A percentile compares a stretch with the other conserved stretches of the same genome.
Conservation (phyloP, 2,329 filamentous ascomycete species). For the Diaporthe ampelina region DNA sequence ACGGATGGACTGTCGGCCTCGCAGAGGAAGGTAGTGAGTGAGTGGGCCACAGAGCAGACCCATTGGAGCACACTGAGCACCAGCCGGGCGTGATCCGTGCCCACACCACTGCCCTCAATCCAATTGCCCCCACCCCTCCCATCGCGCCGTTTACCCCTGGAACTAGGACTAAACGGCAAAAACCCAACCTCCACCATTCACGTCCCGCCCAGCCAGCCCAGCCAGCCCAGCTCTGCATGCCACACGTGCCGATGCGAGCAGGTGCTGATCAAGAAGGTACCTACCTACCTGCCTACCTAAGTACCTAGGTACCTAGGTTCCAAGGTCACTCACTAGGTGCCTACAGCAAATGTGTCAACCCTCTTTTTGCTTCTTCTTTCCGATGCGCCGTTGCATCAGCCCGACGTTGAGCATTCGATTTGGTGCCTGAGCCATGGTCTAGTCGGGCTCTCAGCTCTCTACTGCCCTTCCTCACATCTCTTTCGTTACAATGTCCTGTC, state of each 20-base stretch:
- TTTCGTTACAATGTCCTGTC: neutral
- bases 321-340: too few relatives aligned
- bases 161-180: constrained; percentile 30
- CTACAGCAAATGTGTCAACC: neutral
- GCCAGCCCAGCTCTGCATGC: neutral
- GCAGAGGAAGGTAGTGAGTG: neutral
- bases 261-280: neutral
- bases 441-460: neutral
- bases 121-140: neutral
- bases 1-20: neutral
- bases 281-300: too few relatives aligned
- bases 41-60: neutral
- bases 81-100: neutral
- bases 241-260: neutral
- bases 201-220: neutral
- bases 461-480: too few relatives aligned
- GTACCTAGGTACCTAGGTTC: too few relatives aligned
- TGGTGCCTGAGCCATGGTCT: neutral
- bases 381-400: neutral
- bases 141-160: constrained; percentile 23
- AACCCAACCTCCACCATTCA: constrained; percentile 18
- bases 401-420: neutral
- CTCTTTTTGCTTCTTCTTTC: neutral
- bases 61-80: constrained; percentile 1
- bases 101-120: neutral